These are phyloP conservation scores for Juglanconis sp. DNA, from an alignment of 2,329 filamentous ascomycete species.

Conservation along the genomic window DNA sequence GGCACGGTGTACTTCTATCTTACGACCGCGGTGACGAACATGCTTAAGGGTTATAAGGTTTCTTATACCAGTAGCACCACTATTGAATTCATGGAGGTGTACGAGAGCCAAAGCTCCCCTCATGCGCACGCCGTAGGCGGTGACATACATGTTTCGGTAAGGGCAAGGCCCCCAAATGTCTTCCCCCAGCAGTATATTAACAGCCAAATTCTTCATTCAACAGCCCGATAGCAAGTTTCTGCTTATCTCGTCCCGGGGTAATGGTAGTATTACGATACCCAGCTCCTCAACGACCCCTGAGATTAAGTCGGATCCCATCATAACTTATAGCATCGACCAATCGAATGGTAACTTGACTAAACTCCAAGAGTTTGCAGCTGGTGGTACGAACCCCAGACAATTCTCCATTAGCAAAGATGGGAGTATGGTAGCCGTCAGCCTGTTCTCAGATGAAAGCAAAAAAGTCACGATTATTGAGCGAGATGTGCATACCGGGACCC, in stretches of 20 bases:
- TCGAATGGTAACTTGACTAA: constrained; percentile 53
- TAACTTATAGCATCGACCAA: constrained; percentile 56
- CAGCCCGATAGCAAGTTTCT: constrained; percentile 61
- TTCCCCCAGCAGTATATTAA: neutral
- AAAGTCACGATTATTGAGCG: constrained; percentile 61
- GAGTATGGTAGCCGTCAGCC: constrained; percentile 60
- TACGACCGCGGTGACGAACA: constrained; percentile 58
- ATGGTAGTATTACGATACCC: constrained; percentile 49
- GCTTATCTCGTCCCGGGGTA: constrained; percentile 65
- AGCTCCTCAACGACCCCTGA: constrained; percentile 35
- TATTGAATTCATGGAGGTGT: constrained; percentile 45
- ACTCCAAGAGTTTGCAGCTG: constrained; percentile 58
- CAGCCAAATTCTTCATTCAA: neutral
- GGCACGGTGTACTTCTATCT: constrained; percentile 55
- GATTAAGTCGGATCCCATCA: constrained; percentile 60
- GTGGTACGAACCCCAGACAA: constrained; percentile 64
- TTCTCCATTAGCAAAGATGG: constrained; percentile 66
- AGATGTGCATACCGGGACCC: constrained; percentile 55
- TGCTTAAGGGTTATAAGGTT: constrained; percentile 55
- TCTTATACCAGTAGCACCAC: constrained; percentile 42
- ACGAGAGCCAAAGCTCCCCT: constrained; percentile 39
- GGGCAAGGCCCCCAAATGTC: constrained; percentile 20
- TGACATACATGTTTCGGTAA: constrained; percentile 58
- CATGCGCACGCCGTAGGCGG: constrained; percentile 35
- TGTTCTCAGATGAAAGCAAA: constrained; percentile 51